A percentile compares a stretch with the other conserved stretches of the same genome.
Conservation (phyloP, 1,284 basidiomycete genomes). For the Pyrrhoderma noxium region DNA sequence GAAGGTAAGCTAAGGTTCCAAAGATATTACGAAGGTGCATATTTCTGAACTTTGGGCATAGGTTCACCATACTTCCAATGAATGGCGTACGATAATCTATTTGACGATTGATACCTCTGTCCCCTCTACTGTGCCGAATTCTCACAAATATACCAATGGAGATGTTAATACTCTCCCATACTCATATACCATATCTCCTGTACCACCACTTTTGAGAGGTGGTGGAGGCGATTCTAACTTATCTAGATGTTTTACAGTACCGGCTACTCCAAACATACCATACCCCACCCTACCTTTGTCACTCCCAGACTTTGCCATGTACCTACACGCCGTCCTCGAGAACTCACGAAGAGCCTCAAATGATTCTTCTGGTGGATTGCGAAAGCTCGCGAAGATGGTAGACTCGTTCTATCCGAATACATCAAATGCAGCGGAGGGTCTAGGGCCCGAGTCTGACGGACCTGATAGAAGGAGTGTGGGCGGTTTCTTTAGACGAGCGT, state of each 20-base stretch:
- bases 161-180: conserved; percentile 61
- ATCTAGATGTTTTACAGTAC: conserved; percentile 65
- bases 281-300: conserved; percentile 63
- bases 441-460: conserved; percentile 5
- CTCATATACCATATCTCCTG: conserved; percentile 54
- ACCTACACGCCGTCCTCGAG: conserved; percentile 62
- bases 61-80: conserved; percentile 48
- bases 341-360: conserved; percentile 52
- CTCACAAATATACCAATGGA: conserved; percentile 44
- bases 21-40: background rate
- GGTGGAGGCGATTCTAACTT: conserved; percentile 46
- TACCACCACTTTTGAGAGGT: conserved; percentile 55
- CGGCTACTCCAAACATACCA: conserved; percentile 47
- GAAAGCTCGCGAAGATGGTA: conserved; percentile 61
- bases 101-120: conserved; percentile 64
- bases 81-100: conserved; percentile 69
- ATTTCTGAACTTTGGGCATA: conserved; percentile 24
- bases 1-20: conserved; percentile 38
- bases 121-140: conserved; percentile 37
- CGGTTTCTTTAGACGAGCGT: conserved; percentile 51
- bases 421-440: conserved; percentile 4
- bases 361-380: conserved; percentile 51
- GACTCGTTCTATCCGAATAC: conserved; percentile 48
- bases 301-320: conserved; percentile 66
- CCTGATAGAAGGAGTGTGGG: conserved; percentile 33